phyloP scores from a whole-genome alignment of 768 basidiomycete species.

The Rhizopogon vulgaris region DNA sequence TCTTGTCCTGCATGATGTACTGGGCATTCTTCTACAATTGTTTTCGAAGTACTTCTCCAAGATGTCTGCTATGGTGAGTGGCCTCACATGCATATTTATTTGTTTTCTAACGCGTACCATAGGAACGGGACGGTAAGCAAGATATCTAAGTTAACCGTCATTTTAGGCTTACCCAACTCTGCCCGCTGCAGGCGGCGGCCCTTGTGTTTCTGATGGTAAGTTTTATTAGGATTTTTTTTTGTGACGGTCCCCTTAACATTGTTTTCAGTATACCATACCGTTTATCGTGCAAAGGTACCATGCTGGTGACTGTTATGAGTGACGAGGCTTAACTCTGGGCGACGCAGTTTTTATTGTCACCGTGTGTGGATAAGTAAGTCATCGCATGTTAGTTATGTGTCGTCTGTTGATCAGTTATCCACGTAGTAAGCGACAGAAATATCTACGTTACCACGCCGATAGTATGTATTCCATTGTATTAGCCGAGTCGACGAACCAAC shows the following conservation, averaged over 20 bases:
- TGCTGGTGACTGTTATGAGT: neutral
- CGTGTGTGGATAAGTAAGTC: constrained; percentile 6
- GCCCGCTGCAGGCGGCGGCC: neutral
- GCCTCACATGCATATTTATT: neutral
- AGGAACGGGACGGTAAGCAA: neutral
- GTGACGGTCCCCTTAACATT: neutral
- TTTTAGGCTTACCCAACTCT: neutral
- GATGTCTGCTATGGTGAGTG: neutral
- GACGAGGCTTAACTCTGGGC: neutral
- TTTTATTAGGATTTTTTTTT: neutral
- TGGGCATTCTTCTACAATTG: neutral
- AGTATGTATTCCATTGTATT: neutral
- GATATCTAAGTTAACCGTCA: neutral
- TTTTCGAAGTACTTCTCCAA: neutral
- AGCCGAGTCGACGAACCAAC: neutral
- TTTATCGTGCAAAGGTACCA: constrained; percentile 1
- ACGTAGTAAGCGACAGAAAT: neutral
- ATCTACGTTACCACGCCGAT: neutral
- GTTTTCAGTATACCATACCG: neutral
- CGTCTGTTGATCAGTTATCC: neutral
- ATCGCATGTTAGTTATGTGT: neutral
- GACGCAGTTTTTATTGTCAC: constrained; percentile 2
- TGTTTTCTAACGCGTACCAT: neutral
- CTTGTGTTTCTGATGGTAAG: neutral
- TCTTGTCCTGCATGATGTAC: no score